These are phyloP conservation scores for Crucibulum laeve DNA, from an alignment of 768 basidiomycete genomes.

Conservation along the genomic window DNA sequence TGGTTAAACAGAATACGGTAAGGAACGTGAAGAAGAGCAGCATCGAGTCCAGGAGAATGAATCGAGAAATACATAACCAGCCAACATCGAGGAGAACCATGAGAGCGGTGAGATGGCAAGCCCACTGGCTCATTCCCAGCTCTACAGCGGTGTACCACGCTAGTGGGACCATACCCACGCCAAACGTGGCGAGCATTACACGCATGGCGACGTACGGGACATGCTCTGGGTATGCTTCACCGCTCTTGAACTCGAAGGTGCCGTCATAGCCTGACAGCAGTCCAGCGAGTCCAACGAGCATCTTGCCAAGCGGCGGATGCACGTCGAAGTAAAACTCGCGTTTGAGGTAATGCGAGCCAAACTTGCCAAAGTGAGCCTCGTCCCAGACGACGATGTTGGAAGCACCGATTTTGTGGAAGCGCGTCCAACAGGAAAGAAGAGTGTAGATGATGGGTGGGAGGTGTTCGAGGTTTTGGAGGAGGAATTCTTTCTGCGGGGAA, in stretches of 20 bases:
- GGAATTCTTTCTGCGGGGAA: conserved; percentile 61
- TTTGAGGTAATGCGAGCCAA: conserved; percentile 96
- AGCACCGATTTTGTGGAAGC: conserved; percentile 89
- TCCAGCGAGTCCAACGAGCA: conserved; percentile 95
- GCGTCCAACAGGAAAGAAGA: conserved; percentile 90
- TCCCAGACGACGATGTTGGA: conserved; percentile 93
- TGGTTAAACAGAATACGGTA: conserved; percentile 90
- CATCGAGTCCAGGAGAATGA: conserved; percentile 98
- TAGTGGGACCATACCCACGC: conserved; percentile 92
- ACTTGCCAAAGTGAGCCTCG: conserved; percentile 99
- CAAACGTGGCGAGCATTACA: conserved; percentile 90
- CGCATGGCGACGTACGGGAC: conserved; percentile 96
- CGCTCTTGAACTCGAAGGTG: conserved; percentile 90
- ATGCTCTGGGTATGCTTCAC: conserved; percentile 71
- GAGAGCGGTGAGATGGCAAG: conserved; percentile 86
- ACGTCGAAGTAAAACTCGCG: conserved; percentile 99
- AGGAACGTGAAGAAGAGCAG: conserved; percentile 98
- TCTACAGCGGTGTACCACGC: conserved; percentile 97
- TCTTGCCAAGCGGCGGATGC: conserved; percentile 97
- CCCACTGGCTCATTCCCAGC: conserved; percentile 85
- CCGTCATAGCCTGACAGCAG: conserved; percentile 90
- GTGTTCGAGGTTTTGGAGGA: conserved; percentile 76
- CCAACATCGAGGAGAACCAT: conserved; percentile 95
- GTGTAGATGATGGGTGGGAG: conserved; percentile 84
- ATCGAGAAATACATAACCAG: conserved; percentile 95